Base-by-base conservation (phyloP, 352 stramenopile genomes). In the Globisporangium splendens region DNA sequence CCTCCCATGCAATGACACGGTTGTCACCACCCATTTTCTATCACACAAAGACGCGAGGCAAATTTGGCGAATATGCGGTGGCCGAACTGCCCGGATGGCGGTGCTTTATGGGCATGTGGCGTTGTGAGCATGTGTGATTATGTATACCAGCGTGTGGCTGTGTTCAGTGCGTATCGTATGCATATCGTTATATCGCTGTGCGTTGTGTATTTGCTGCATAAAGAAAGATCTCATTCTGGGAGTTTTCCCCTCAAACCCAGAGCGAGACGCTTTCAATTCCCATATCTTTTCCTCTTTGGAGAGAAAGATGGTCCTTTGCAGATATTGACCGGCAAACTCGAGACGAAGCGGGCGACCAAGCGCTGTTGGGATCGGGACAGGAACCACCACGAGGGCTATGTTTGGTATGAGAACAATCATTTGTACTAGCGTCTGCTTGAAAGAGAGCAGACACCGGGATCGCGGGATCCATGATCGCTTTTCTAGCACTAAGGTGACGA, bases 401-500 rank as follows among this genome's bases (percentile, higher is more conserved):
- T 10, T 50, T 38, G 17, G n/a, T 50, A 48, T 54, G 24, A 4
- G 39, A 18, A 11, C 44, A 54, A n/a, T n/a, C 56, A 39, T 50
- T 50, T 70, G 68, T 83, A 63, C 79, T 86, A 87, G 79, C 79
- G 76, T 70, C 52, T 28, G 39, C 52, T 41, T 43, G 20, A 17
- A 8, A 22, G 15, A 41, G 54, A 50, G 43, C 54, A 62, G 64
- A 77, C 79, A 85, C 77, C 77, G 79, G 77, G 79, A 81, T 90
- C 77, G 42, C 69, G 79, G 79, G 79, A 90, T 81, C 75, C 77
- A 86, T 87, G 79, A 90, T 89, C 75, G 72, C 71, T 65, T 73
- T 33, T 55, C 54, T 62, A 63, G 57, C 70, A 66, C 73, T 62
- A 85, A 87, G 79, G 77, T 78, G 77, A 77, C 56, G 77, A 89